Percentiles rank a stretch among this genome's conserved stretches.
phyloP scores from a whole-genome alignment of 192 early-diverging fungal genomes.

The Coemansia sp. region DNA sequence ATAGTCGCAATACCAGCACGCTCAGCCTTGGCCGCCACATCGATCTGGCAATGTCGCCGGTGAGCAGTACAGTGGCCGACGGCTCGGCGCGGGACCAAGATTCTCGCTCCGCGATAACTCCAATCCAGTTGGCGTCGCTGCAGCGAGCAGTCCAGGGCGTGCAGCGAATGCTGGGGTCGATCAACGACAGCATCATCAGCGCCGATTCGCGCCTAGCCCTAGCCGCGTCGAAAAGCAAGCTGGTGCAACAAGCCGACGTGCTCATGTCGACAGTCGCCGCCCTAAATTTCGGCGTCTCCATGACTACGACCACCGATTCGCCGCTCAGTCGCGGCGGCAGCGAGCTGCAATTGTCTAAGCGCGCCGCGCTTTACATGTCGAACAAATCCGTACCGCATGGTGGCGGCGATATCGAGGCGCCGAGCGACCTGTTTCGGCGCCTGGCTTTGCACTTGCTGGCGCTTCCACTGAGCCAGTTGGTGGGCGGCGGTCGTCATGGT shows the following conservation, averaged over 20 bases:
- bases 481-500: slow-evolving; percentile 35
- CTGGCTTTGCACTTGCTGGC: slow-evolving; percentile 26
- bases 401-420: background rate
- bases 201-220: slow-evolving; percentile 39
- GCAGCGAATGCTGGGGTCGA: slow-evolving; percentile 48
- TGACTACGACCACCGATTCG: background rate
- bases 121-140: slow-evolving; percentile 50
- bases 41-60: slow-evolving; percentile 7
- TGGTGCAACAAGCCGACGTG: slow-evolving; percentile 52
- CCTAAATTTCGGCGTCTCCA: slow-evolving; percentile 43
- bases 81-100: background rate
- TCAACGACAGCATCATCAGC: slow-evolving; percentile 42
- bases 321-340: background rate
- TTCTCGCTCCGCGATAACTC: slow-evolving; percentile 9
- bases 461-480: slow-evolving; percentile 32
- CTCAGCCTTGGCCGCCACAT: background rate
- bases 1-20: background rate
- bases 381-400: background rate
- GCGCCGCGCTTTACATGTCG: background rate
- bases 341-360: background rate
- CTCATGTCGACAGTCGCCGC: slow-evolving; percentile 53
- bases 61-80: slow-evolving; percentile 1
- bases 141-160: slow-evolving; percentile 51
- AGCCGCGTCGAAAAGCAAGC: slow-evolving; percentile 36
- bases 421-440: background rate